Evolutionary conservation across 208 protist species (phyloP).

Genomic region (Borovskyia barvae): DNA sequence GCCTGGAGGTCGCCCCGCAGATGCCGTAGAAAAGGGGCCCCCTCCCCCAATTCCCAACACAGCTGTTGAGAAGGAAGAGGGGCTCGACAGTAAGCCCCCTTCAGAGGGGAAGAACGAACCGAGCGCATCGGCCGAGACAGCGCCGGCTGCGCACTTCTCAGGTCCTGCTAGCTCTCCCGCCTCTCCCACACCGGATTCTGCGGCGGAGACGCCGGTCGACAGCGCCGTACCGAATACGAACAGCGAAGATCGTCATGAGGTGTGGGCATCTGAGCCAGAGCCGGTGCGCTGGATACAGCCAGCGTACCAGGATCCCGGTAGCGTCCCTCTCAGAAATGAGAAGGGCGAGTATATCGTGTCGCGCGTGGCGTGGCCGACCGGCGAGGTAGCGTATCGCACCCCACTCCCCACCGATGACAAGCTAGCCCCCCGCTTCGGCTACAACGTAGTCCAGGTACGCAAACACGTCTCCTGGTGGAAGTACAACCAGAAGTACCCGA

Average conservation of each 20-base stretch:
- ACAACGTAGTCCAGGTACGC: conserved; percentile 86
- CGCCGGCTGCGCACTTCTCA: too few relatives aligned
- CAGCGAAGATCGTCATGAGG: background rate
- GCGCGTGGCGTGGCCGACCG: conserved; percentile 79
- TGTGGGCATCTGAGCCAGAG: conserved; percentile 37
- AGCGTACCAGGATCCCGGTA: conserved; percentile 36
- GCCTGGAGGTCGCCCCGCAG: too few relatives aligned
- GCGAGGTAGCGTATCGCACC: conserved; percentile 77
- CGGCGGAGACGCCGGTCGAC: background rate
- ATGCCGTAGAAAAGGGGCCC: too few relatives aligned
- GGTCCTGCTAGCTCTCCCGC: too few relatives aligned
- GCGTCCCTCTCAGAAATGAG: conserved; percentile 60
- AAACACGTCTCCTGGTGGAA: conserved; percentile 90
- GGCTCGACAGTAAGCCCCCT: too few relatives aligned
- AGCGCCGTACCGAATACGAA: background rate
- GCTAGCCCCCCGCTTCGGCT: conserved; percentile 78
- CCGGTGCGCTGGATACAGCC: conserved; percentile 70
- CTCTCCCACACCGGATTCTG: background rate
- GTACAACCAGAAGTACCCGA: conserved; percentile 81
- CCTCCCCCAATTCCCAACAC: too few relatives aligned
- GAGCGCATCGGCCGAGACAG: too few relatives aligned
- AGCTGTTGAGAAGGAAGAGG: too few relatives aligned
- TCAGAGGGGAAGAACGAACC: too few relatives aligned
- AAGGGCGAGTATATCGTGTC: conserved; percentile 87
- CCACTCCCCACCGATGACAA: conserved; percentile 67